Evolutionary conservation across 2,329 filamentous ascomycete genomes (phyloP).

Genomic region (Proliferodiscus dingleyae): DNA sequence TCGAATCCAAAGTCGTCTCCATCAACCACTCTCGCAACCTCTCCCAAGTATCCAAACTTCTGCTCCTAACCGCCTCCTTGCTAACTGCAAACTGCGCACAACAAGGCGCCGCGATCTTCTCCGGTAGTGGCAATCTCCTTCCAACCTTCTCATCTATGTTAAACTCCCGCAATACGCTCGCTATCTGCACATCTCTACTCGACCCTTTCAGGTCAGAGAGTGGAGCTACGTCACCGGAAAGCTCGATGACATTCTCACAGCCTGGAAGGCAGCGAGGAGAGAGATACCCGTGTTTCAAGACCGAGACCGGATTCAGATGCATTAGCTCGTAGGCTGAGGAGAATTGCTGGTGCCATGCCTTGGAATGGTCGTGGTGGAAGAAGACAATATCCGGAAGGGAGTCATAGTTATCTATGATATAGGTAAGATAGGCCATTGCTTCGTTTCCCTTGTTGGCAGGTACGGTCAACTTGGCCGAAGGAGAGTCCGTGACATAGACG

Average conservation of each 20-base stretch:
- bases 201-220: constrained; percentile 41
- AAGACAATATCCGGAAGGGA: constrained; percentile 52
- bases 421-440: constrained; percentile 49
- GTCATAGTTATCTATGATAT: constrained; percentile 53
- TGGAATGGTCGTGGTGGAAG: constrained; percentile 57
- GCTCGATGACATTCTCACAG: constrained; percentile 39
- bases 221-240: constrained; percentile 47
- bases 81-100: constrained; percentile 62
- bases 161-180: constrained; percentile 39
- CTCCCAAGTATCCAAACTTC: constrained; percentile 48
- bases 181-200: constrained; percentile 37
- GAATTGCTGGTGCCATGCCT: constrained; percentile 36
- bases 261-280: constrained; percentile 50
- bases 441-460: constrained; percentile 47
- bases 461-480: constrained; percentile 42
- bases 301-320: constrained; percentile 32
- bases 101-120: constrained; percentile 49
- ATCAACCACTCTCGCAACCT: constrained; percentile 54
- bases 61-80: constrained; percentile 42
- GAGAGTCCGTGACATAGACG: constrained; percentile 48
- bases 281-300: constrained; percentile 47
- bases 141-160: constrained; percentile 28
- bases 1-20: constrained; percentile 47
- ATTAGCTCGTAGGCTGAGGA: constrained; percentile 32
- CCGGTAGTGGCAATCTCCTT: constrained; percentile 34